phyloP scores from a whole-genome alignment of 306 rosid genomes.

The Urtica urens region DNA sequence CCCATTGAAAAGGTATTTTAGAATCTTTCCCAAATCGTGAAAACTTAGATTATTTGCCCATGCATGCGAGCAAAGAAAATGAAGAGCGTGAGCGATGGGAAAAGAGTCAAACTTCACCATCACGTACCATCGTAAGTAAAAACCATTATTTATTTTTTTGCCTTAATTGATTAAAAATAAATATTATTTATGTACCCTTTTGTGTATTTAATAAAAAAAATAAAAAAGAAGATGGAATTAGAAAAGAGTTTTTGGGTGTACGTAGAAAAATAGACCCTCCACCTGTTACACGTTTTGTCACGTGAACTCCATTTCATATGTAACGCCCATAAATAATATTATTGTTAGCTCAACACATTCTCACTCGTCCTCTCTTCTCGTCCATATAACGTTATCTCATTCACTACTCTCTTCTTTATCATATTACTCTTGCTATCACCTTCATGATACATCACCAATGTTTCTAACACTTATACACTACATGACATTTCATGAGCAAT shows the following conservation, averaged over 20 bases:
- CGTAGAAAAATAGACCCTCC: constrained; percentile 5
- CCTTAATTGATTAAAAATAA: too few species aligned
- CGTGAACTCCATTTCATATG: constrained; percentile 24
- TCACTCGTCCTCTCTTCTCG: neutral
- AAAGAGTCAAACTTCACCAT: neutral
- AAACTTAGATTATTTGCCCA: neutral
- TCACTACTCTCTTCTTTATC: constrained; percentile 5
- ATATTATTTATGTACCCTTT: too few species aligned
- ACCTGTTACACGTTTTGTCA: constrained; percentile 32
- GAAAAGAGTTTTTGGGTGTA: neutral
- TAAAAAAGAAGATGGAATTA: neutral
- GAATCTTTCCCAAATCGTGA: constrained; percentile 1
- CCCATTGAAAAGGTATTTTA: neutral
- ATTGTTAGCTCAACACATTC: constrained; percentile 11
- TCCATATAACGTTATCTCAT: constrained; percentile 33
- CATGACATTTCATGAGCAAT: too few species aligned
- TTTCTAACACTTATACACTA: too few species aligned
- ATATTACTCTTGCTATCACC: constrained; percentile 5
- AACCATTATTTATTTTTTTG: neutral
- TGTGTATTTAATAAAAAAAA: too few species aligned
- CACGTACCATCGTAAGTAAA: neutral
- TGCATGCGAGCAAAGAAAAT: too few species aligned
- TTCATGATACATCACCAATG: neutral
- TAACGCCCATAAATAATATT: constrained; percentile 17
- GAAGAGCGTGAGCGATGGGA: too few species aligned